Evolutionary conservation across 768 basidiomycete genomes (phyloP), one percentile per base, ranked within the genome.

Genomic region (Agrocybe praecox): DNA sequence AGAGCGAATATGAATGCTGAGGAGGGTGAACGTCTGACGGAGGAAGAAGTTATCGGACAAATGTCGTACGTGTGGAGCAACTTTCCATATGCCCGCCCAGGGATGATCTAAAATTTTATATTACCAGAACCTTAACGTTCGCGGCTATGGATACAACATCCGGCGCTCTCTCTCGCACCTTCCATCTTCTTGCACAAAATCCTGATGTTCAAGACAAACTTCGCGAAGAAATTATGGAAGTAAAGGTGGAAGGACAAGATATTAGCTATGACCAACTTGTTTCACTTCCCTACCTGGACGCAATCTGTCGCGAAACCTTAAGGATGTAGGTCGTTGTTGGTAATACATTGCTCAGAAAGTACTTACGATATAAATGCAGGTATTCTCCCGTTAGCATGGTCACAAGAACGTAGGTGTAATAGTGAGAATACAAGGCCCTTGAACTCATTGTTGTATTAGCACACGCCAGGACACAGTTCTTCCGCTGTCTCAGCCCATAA

Each of bases 91-190:
- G 12, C 33, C 9, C 15, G 12, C 22, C 2, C 11, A 26, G 12
- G 33, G 17, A 17, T 18, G 26, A 15, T 1, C n/a, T 14, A 45
- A 12, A 22, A 2, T n/a, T 17, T 43, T 21, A n/a, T 9, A 2
- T 1, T 14, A 7, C 23, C 34, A 71, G 69, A 0, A 57, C 68
- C 0, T 52, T 71, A 0, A 67, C 72, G 15, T 72, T 77, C 47
- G 78, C 78, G 0, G 79, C 71, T 1, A 75, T 73, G 54, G 80
- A 81, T 59, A 80, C 79, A 0, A 80, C 80, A 0, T 76, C 79
- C 14, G 69, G 62, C 17, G 73, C 74, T 1, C 64, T 81, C 7
- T 66, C 72, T 2, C 70, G 74, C 1, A 71, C 65, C 7, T 47
- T 82, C n/a, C 61, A 72, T 36, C 58, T 72, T 2, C 69, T 81